These are phyloP conservation scores for Lithohypha guttulata DNA, from an alignment of 2,329 filamentous ascomycete species.

Conservation along the genomic window DNA sequence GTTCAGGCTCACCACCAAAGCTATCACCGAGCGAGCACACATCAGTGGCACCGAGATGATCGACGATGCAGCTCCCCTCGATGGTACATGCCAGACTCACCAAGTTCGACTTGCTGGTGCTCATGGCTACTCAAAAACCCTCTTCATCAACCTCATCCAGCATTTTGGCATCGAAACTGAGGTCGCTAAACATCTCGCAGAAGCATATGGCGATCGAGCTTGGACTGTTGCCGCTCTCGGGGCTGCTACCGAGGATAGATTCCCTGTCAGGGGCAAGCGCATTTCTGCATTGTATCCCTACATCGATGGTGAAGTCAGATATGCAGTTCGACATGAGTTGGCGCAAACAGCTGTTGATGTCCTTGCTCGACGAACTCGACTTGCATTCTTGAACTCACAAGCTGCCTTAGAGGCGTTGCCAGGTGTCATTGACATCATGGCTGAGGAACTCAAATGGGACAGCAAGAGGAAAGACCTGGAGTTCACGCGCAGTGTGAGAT, in stretches of 20 bases:
- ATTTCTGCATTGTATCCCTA: slow-evolving; percentile 77
- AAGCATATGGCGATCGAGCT: slow-evolving; percentile 82
- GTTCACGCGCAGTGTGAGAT: slow-evolving; percentile 60
- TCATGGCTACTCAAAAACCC: slow-evolving; percentile 77
- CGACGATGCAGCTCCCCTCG: slow-evolving; percentile 25
- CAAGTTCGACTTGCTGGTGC: slow-evolving; percentile 70
- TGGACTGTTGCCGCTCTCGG: slow-evolving; percentile 83
- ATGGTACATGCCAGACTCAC: slow-evolving; percentile 73
- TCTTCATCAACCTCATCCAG: slow-evolving; percentile 92
- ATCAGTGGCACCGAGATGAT: slow-evolving; percentile 21
- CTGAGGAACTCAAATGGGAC: slow-evolving; percentile 71
- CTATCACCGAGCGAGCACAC: slow-evolving; percentile 15
- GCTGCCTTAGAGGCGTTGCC: slow-evolving; percentile 80
- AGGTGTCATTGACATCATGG: slow-evolving; percentile 79
- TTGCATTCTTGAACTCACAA: slow-evolving; percentile 87
- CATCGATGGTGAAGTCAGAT: slow-evolving; percentile 82
- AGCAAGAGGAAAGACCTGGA: slow-evolving; percentile 60
- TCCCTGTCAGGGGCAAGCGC: slow-evolving; percentile 71
- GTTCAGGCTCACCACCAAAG: slow-evolving; percentile 18
- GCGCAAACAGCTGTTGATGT: slow-evolving; percentile 86
- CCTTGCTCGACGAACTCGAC: slow-evolving; percentile 67
- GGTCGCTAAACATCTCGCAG: slow-evolving; percentile 76
- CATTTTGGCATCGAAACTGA: slow-evolving; percentile 87
- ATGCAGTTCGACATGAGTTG: slow-evolving; percentile 79
- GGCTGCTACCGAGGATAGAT: slow-evolving; percentile 63